Base-by-base conservation (phyloP, 2,329 filamentous ascomycete genomes). In the Xylaria sp. region DNA sequence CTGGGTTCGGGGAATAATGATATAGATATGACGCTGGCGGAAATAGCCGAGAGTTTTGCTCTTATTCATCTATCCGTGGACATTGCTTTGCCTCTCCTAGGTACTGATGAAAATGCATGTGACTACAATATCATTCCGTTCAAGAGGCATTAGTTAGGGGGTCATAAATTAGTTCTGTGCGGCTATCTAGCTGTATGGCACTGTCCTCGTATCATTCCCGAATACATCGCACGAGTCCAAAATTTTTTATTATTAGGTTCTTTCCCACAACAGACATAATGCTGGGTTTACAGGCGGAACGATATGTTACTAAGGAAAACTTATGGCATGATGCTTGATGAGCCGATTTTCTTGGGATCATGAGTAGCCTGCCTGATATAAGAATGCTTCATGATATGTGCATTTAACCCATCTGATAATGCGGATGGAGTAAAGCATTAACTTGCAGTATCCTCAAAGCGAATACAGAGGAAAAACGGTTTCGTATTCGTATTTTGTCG, bases 401-500 rank as follows among this genome's bases (percentile, higher is more conserved):
- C 30, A 34, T 32, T 47, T 34, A 58, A 19, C 2, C 19, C 19
- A 27, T 54, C 5, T 34, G 48, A 27, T 11, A 39, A 45, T 42
- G 42, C 19, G 17, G 42, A n/a, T 47, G 6, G 39, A 17, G 39
- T 42, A 6, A 14, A 42, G 3, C 3, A 3, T 19, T 7, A 19
- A 47, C n/a, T 7, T 7, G 0, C 9, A 19, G 3, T 55, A 66
- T 56, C 57, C 64, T 36, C 7, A 24, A 50, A 21, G n/a, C 32
- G 17, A 60, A 53, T 34, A 69, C 59, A 65, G 66, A 59, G 61
- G 65, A 55, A 12, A 48, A 66, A 71, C 68, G 34, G 8, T 57
- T 24, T 69, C 66, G 69, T 71, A 71, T 71, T 71, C 69, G 69
- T 71, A 70, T 71, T 57, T 39, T 48, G n/a, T 12, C 24, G 36